A percentile compares a stretch with the other conserved stretches of the same genome.
Evolutionary conservation across 352 stramenopile species (phyloP).

Genomic region (Globisporangium mamillatum): DNA sequence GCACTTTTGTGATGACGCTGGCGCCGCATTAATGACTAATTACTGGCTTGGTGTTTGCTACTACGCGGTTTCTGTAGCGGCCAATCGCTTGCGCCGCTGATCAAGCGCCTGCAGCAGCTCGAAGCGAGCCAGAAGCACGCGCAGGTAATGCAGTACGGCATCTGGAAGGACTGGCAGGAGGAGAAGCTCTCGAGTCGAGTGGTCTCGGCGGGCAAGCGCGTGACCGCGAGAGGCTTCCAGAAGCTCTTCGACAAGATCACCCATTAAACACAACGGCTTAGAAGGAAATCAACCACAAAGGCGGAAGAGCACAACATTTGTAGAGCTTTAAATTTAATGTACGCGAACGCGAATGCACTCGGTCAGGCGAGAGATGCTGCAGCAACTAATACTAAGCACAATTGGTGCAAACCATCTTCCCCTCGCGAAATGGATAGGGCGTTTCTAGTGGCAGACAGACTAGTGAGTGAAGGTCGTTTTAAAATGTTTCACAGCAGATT

Average conservation of each 20-base stretch:
- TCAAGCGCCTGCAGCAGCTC: conserved; percentile 45
- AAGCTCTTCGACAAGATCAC: conserved; percentile 39
- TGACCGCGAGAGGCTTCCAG: conserved; percentile 41
- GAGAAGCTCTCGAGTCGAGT: conserved; percentile 63
- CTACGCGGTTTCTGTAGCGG: neutral
- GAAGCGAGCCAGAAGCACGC: conserved; percentile 57
- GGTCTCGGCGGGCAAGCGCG: conserved; percentile 60
- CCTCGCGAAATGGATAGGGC: too few species aligned
- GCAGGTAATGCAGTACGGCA: conserved; percentile 77
- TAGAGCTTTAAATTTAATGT: too few species aligned
- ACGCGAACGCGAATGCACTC: too few species aligned
- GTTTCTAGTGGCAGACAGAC: too few species aligned
- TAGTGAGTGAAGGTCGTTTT: too few species aligned
- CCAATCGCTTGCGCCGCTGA: conserved; percentile 22
- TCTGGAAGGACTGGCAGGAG: conserved; percentile 77
- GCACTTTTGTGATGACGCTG: neutral
- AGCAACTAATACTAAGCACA: too few species aligned
- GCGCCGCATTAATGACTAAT: conserved; percentile 1
- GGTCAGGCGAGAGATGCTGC: too few species aligned
- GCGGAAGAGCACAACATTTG: neutral
- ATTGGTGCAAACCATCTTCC: too few species aligned
- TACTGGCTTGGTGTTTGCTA: too few species aligned
- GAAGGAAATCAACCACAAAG: neutral
- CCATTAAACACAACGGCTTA: conserved; percentile 14
- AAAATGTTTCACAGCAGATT: too few species aligned